Evolutionary conservation across 2,329 filamentous ascomycete genomes (phyloP).

Genomic region (Cladosporium austrohemisphaericum): DNA sequence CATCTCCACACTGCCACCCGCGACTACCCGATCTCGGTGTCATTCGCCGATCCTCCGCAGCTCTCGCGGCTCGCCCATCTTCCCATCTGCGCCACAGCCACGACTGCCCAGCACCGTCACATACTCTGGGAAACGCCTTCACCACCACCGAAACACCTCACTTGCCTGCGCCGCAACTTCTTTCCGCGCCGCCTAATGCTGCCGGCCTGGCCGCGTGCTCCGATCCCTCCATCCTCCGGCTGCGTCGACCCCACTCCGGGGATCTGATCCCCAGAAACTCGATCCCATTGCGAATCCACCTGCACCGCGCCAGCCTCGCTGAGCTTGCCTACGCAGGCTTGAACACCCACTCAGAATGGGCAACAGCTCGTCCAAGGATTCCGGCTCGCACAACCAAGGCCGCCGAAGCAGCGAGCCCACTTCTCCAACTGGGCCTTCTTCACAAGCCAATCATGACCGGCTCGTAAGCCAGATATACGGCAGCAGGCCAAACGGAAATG

Average conservation of each 20-base stretch:
- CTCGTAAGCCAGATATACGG: conserved; percentile 39
- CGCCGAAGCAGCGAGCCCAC: conserved; percentile 16
- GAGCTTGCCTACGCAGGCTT: background rate
- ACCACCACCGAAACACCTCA: no score
- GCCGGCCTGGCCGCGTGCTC: background rate
- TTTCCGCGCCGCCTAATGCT: background rate
- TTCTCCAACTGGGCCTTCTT: conserved; percentile 27
- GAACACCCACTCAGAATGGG: conserved; percentile 37
- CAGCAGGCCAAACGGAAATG: conserved; percentile 39
- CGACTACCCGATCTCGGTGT: no score
- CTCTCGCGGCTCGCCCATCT: no score
- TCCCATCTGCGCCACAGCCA: no score
- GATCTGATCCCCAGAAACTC: conserved; percentile 7
- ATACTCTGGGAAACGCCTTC: background rate
- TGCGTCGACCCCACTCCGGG: conserved; percentile 10
- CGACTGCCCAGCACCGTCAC: no score
- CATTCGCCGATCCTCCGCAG: no score
- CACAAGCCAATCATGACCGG: conserved; percentile 25
- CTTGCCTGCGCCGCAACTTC: no score
- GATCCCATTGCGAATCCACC: conserved; percentile 2
- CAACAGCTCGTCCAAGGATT: conserved; percentile 48
- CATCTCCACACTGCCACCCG: no score
- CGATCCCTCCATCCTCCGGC: background rate
- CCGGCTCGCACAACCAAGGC: conserved; percentile 25
- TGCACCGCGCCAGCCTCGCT: background rate